Evolutionary conservation across 441 rosid species (phyloP).

Genomic region (Pelargonium cotyledonis): DNA sequence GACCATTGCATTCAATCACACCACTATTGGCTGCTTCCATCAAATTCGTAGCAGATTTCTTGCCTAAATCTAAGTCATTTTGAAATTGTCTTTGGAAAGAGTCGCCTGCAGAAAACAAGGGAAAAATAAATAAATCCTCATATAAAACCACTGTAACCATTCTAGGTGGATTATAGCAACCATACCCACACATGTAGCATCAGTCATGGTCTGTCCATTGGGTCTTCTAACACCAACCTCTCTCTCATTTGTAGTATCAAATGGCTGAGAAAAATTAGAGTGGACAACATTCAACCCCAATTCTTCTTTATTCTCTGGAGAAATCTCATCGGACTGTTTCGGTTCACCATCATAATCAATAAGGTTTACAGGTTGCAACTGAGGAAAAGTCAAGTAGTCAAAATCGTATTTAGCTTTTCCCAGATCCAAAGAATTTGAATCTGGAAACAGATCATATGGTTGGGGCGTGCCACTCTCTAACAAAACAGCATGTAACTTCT

Average conservation of each 20-base stretch:
- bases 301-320: conserved; percentile 37
- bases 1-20: conserved; percentile 34
- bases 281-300: conserved; percentile 28
- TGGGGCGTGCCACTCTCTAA: conserved; percentile 93
- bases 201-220: conserved; percentile 20
- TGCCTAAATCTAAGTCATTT: conserved; percentile 25
- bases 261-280: conserved; percentile 29
- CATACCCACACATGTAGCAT: conserved; percentile 24
- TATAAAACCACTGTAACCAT: conserved; percentile 17
- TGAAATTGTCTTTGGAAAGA: conserved; percentile 33
- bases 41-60: conserved; percentile 32
- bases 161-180: conserved; percentile 16
- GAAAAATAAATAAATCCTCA: conserved; percentile 23
- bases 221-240: conserved; percentile 25
- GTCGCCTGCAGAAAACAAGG: conserved; percentile 30
- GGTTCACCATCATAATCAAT: conserved; percentile 23
- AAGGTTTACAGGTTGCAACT: conserved; percentile 17
- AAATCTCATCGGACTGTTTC: conserved; percentile 29
- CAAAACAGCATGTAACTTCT: conserved; percentile 84
- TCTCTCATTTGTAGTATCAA: conserved; percentile 30
- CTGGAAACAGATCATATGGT: conserved; percentile 63
- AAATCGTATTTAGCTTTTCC: background rate
- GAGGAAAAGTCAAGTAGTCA: conserved; percentile 15
- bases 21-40: conserved; percentile 29
- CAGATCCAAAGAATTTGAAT: conserved; percentile 25